Base-by-base conservation (phyloP, 2,329 filamentous ascomycete genomes). In the Mycosphaerella sp. region DNA sequence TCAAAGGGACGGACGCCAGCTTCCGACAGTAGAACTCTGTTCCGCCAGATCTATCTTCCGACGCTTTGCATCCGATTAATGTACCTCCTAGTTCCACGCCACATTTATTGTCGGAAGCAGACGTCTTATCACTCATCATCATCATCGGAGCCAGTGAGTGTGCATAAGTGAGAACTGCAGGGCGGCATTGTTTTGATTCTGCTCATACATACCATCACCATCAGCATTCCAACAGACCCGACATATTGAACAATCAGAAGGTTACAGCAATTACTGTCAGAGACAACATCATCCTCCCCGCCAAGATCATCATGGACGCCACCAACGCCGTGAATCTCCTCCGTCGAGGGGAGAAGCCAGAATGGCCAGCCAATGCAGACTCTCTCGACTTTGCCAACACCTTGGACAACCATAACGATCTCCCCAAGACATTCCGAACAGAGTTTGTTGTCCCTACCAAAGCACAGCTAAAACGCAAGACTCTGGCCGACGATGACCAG, bases 381-480 rank as follows among this genome's bases (percentile, higher is more conserved):
- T 56, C 55, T 10, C 52, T 59, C 13, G 61, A 62, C 13, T 64
- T 64, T 44, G 63, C 62, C 9, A 39, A 54, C 32, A 53, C 49
- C 7, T 55, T 64, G 9, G 62, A 64, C 42, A 54, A 56, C 41
- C 52, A 54, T 49, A 56, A 54, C 18, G 52, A 55, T 10, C 37
- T 59, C 17, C 37, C 45, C 41, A 52, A 49, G 44, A 58, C 55
- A 2, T 60, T 62, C 51, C 53, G 56, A 41, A 46, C 56, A 18
- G 79, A 91, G 60, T 95, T 90, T 66, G 77, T 85, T 41, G 81
- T 94, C 40, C 89, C 89, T 0, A 86, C 85, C 1, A 87, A 82
- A 66, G 74, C 73, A 8, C 87, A 89, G 37, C 69, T 91, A 44
- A 83, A 79, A 66, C 79, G 84, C 57, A 84, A 75, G 58, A 79